phyloP scores from a whole-genome alignment of 768 basidiomycete species.

The Kwoniella dendrophila region DNA sequence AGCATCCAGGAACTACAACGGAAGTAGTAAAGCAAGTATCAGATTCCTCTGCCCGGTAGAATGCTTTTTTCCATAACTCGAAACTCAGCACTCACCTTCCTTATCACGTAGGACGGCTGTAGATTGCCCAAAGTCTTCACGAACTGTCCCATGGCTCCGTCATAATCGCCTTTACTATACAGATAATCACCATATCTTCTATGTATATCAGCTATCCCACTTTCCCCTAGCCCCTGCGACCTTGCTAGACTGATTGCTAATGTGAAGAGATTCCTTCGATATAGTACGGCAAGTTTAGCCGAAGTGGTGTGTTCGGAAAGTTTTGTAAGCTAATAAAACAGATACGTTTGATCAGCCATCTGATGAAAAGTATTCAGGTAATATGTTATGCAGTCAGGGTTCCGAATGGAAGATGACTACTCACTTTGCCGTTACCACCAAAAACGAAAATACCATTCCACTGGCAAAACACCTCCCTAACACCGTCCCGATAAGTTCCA shows the following conservation, averaged over 20 bases:
- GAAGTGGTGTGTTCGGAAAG: constrained; percentile 63
- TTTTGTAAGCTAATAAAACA: constrained; percentile 39
- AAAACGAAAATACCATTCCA: constrained; percentile 81
- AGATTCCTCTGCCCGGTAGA: too few species aligned
- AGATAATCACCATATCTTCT: constrained; percentile 87
- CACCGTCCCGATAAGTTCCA: constrained; percentile 77
- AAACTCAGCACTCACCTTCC: constrained; percentile 67
- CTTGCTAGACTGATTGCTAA: constrained; percentile 82
- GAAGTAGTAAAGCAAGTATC: neutral
- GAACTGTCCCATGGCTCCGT: constrained; percentile 90
- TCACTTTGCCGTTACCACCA: constrained; percentile 74
- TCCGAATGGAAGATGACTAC: constrained; percentile 33
- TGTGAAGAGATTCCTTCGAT: constrained; percentile 70
- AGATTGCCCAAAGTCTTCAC: constrained; percentile 84
- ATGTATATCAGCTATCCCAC: constrained; percentile 83
- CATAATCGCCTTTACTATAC: constrained; percentile 87
- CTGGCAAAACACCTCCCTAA: constrained; percentile 76
- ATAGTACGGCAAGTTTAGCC: constrained; percentile 83
- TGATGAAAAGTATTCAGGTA: too few species aligned
- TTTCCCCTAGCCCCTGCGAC: constrained; percentile 71
- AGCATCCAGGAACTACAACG: constrained; percentile 85
- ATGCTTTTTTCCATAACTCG: neutral
- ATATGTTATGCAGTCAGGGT: too few species aligned
- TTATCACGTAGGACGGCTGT: constrained; percentile 92
- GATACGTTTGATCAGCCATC: too few species aligned